Percentiles rank a stretch among this genome's conserved stretches.
Evolutionary conservation across 768 basidiomycete species (phyloP).

Genomic region (Infundibulicybe gibba): DNA sequence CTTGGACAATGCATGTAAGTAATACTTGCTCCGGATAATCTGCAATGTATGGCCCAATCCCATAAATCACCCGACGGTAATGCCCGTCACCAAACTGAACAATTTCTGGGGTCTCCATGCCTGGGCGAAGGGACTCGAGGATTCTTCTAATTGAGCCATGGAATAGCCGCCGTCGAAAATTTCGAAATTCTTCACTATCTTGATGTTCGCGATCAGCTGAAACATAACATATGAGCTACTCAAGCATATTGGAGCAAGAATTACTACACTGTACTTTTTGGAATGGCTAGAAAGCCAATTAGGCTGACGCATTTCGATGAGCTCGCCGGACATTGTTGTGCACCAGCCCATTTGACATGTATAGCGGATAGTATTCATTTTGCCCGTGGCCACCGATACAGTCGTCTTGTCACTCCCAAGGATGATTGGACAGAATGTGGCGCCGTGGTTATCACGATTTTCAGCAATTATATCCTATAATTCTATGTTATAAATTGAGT

Average conservation of each 20-base stretch:
- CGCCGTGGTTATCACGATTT: not conserved
- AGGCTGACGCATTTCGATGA: not conserved
- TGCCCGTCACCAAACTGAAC: slow-evolving; percentile 17
- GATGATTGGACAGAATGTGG: not conserved
- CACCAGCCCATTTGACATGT: slow-evolving; percentile 9
- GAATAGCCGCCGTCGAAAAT: slow-evolving; percentile 11
- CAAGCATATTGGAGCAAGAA: not conserved
- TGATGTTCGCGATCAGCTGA: not conserved
- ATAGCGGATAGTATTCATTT: slow-evolving; percentile 14
- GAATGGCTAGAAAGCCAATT: not conserved
- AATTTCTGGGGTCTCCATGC: slow-evolving; percentile 16
- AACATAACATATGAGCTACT: not conserved
- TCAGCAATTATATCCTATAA: not conserved
- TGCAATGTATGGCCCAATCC: slow-evolving; percentile 20
- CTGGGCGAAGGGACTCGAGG: slow-evolving; percentile 9
- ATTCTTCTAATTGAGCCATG: slow-evolving; percentile 13
- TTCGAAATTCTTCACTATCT: slow-evolving; percentile 3
- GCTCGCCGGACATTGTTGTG: slow-evolving; percentile 4
- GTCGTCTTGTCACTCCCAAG: not conserved
- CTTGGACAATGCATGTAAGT: slow-evolving; percentile 14
- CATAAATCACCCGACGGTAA: slow-evolving; percentile 14
- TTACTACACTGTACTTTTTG: not conserved
- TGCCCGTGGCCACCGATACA: not conserved
- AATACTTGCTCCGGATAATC: slow-evolving; percentile 20
- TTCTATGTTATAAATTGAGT: not conserved